Base-by-base conservation (phyloP, 306 rosid species). In the Trifolium subterraneum region DNA sequence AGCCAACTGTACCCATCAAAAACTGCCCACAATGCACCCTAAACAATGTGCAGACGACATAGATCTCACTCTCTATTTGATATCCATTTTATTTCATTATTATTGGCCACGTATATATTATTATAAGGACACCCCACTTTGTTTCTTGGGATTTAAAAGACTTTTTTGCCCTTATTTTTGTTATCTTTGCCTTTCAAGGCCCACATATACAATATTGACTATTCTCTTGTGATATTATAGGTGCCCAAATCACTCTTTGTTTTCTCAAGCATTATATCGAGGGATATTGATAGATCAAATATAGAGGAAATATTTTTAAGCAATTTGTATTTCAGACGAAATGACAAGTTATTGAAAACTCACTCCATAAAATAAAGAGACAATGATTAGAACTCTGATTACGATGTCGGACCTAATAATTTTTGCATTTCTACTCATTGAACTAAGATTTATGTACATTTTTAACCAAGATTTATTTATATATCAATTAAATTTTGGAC, bases 41-140 rank as follows among this genome's bases (percentile, higher is more conserved):
- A 64, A 64, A 78, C 83, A 14, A 81, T 77, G 72, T 78, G 74
- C 88, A 87, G 85, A 84, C 92, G 85, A 84, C 92, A 91, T 78
- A 82, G 77, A 83, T 84, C 86, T 81, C 85, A 68, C 87, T 82
- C 82, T 70, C 75, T 29, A 77, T 78, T 79, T 69, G 18, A 6
- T 25, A 15, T 64, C 75, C 4, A 39, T 8, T 78, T 76, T 14
- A 31, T 58, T 75, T 45, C 33, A 41, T 70, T 60, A 41, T 70
- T 60, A 52, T 42, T 33, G 41, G 42, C 79, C 88, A 64, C 71
- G 45, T 67, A 42, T 25, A 18, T 76, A 61, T 8, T 41, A 2
- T 10, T n/a, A 39, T 41, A 65, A 65, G 29, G 22, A 62, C 69
- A 55, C 58, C 78, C 70, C 70, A 75, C 78, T 75, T 62, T 45